Conservation (phyloP, 768 basidiomycete species). For the Trametopsis cervina region DNA sequence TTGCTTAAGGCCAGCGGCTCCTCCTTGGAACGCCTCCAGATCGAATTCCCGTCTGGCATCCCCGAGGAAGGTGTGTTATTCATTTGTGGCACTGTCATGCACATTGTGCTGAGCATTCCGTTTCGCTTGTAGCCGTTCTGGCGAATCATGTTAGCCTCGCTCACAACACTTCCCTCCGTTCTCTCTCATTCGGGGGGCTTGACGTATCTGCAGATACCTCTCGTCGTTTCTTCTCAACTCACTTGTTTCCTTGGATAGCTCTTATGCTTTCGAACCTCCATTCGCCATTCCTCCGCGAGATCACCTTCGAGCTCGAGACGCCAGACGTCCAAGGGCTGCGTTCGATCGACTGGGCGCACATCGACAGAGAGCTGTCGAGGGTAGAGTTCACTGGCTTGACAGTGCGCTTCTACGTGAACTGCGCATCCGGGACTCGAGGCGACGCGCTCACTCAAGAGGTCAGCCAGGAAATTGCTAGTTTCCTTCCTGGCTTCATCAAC, state of each 20-base stretch:
- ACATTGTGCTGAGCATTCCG: not conserved
- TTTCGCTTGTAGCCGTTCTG: conserved; percentile 13
- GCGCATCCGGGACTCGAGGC: conserved; percentile 7
- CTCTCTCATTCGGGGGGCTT: conserved; percentile 22
- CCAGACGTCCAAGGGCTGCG: conserved; percentile 15
- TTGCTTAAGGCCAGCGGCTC: conserved; percentile 21
- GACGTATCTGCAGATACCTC: conserved; percentile 16
- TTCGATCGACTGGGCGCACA: conserved; percentile 22
- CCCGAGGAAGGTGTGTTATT: conserved; percentile 15
- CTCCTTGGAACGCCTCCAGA: conserved; percentile 20
- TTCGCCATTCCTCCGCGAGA: conserved; percentile 10
- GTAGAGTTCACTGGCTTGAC: conserved; percentile 17
- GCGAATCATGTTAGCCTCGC: conserved; percentile 21
- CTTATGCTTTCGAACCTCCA: conserved; percentile 13
- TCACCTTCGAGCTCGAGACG: conserved; percentile 21
- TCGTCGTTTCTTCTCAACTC: conserved; percentile 16
- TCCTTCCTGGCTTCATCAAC: conserved; percentile 16
- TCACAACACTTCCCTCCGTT: conserved; percentile 22
- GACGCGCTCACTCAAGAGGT: conserved; percentile 13
- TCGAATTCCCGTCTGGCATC: conserved; percentile 22
- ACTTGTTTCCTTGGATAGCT: conserved; percentile 13
- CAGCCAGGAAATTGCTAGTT: conserved; percentile 10
- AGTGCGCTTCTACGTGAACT: conserved; percentile 21
- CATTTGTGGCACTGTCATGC: not conserved
- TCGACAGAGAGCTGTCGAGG: conserved; percentile 18